These are phyloP conservation scores for Panellus pusillus DNA, from an alignment of 768 basidiomycete species.

Conservation along the genomic window DNA sequence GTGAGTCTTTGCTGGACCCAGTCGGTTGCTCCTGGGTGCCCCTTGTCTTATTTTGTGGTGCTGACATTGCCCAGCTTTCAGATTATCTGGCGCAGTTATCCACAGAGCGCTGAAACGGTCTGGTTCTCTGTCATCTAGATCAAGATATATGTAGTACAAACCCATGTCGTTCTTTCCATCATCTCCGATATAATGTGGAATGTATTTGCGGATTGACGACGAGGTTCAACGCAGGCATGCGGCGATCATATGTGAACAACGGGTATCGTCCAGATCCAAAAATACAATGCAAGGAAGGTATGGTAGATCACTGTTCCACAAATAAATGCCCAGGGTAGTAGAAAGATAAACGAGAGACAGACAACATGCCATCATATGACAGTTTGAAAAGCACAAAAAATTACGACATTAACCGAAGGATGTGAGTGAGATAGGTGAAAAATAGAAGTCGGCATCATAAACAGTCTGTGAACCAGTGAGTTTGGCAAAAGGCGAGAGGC, in stretches of 20 bases:
- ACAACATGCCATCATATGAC: conserved; percentile 7
- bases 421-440: conserved; percentile 19
- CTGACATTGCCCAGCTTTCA: conserved; percentile 4
- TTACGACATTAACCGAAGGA: conserved; percentile 14
- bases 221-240: too few species aligned
- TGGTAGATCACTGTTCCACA: conserved; percentile 3
- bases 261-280: conserved; percentile 2
- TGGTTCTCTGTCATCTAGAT: too few species aligned
- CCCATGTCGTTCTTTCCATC: too few species aligned
- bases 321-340: conserved; percentile 8
- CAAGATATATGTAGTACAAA: too few species aligned
- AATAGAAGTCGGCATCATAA: conserved; percentile 12
- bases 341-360: conserved; percentile 16
- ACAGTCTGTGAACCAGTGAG: conserved; percentile 7
- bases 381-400: conserved; percentile 9
- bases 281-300: conserved; percentile 12
- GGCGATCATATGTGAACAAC: not conserved
- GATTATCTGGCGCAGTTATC: conserved; percentile 24
- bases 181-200: too few species aligned
- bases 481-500: not conserved
- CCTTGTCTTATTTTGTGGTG: not conserved
- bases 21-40: too few species aligned
- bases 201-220: too few species aligned
- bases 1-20: conserved; percentile 37
- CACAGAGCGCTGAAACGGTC: conserved; percentile 1